Evolutionary conservation across 1,284 basidiomycete species (phyloP), one percentile per base, ranked within the genome.

Genomic region (Malassezia restricta): DNA sequence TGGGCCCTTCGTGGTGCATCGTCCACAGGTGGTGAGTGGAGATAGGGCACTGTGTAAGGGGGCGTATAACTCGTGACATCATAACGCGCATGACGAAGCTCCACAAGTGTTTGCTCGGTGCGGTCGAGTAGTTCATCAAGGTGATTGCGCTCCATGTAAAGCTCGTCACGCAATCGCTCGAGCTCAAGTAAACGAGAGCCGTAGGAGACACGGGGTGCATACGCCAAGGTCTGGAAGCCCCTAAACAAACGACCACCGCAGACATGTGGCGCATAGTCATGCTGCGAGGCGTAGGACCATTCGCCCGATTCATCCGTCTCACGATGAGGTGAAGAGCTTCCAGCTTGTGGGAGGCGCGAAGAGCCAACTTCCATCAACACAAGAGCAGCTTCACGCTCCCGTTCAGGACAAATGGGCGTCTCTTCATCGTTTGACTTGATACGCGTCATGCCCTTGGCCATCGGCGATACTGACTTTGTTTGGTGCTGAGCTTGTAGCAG

Each of bases 381-480:
- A 59, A 71, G 67, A 27, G 68, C 68, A 14, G 68, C 68, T 41
- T 71, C 68, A 24, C 62, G 65, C 38, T 69, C 65, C 30, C 65
- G 55, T 29, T 61, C 63, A 37, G 64, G 62, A 27, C 65, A 59
- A 38, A 11, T 8, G 27, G 33, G 49, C n/a, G 49, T 20, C 30
- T 40, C n/a, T 9, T 15, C 35, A 9, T 28, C 17, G 17, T 30
- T 20, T 7, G n/a, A 20, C 17, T 28, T 29, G 27, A 31, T 40
- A 14, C 9, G 9, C 28, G 41, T 12, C 20, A 9, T 40, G 17
- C n/a, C 7, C 30, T 15, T 8, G 28, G n/a, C 12, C 14, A 30
- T 7, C 3, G 32, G 8, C 3, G 43, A 14, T 39, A 30, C n/a
- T 12, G 27, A 28, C 47, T 12, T 9, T 8, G 37, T 47, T 11